Percentiles rank a stretch among this genome's conserved stretches.
Conservation (phyloP, 23 red algal species). For the Gracilaria gracilis region DNA sequence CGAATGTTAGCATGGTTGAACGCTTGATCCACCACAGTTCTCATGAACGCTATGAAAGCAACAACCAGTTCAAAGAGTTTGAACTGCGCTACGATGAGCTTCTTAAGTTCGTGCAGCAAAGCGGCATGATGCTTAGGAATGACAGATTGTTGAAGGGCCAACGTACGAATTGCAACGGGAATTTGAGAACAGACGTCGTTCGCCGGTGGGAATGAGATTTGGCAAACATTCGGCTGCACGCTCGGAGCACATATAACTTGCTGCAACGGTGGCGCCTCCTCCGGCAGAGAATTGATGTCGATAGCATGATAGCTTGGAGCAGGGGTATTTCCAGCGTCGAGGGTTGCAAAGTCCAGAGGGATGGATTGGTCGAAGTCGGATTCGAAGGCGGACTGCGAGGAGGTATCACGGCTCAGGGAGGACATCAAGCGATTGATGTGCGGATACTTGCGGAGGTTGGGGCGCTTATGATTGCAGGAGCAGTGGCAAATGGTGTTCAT, state of each 20-base stretch:
- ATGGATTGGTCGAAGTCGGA: background rate
- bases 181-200: background rate
- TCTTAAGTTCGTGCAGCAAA: background rate
- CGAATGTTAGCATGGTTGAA: background rate
- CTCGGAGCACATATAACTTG: background rate
- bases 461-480: background rate
- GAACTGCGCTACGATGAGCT: conserved; percentile 3
- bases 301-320: conserved; percentile 16
- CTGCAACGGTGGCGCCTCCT: background rate
- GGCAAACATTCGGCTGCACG: background rate
- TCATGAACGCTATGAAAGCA: background rate
- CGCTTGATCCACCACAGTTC: conserved; percentile 1
- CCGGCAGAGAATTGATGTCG: background rate
- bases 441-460: background rate
- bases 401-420: background rate
- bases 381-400: background rate
- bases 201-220: too few relatives aligned
- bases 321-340: background rate
- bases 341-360: background rate
- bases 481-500: conserved; percentile 14
- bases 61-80: conserved; percentile 21
- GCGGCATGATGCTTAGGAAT: background rate
- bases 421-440: background rate
- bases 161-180: background rate
- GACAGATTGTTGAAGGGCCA: background rate